Evolutionary conservation across 148 eudicot genomes (phyloP).

Genomic region (Fagopyrum tataricum): DNA sequence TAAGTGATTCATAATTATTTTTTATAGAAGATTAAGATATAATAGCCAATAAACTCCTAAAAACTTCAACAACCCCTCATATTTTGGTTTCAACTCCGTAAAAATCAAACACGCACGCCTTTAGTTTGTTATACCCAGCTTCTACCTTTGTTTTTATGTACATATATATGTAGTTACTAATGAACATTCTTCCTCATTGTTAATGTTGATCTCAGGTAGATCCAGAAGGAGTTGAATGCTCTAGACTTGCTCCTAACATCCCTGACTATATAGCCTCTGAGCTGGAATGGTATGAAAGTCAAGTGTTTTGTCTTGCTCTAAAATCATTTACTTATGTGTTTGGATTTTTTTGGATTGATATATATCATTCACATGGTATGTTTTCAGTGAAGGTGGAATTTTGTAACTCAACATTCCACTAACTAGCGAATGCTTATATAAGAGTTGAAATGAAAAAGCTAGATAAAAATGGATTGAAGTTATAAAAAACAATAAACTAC

Average conservation of each 20-base stretch:
- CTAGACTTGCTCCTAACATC: constrained; percentile 41
- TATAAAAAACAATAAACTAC: too few relatives aligned
- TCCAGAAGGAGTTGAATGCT: constrained; percentile 73
- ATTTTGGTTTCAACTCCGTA: too few relatives aligned
- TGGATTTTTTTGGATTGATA: not conserved
- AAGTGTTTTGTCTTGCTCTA: constrained; percentile 1
- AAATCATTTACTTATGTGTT: not conserved
- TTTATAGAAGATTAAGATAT: too few relatives aligned
- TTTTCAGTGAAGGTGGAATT: not conserved
- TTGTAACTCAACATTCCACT: not conserved
- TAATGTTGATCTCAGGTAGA: constrained; percentile 46
- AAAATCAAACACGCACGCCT: too few relatives aligned
- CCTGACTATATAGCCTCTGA: constrained; percentile 56
- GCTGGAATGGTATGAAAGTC: constrained; percentile 47
- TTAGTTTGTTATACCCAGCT: not conserved
- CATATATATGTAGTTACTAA: not conserved
- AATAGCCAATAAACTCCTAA: too few relatives aligned
- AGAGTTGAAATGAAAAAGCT: too few relatives aligned
- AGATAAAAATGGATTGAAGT: too few relatives aligned
- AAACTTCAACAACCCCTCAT: too few relatives aligned
- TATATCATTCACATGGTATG: not conserved
- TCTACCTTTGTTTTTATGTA: not conserved
- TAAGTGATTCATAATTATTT: too few relatives aligned
- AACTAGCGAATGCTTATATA: too few relatives aligned
- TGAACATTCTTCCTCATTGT: constrained; percentile 9